Percentiles rank a stretch among this genome's conserved stretches.
These are phyloP conservation scores for Mycena belliarum DNA, from an alignment of 768 basidiomycete species.

Conservation along the genomic window DNA sequence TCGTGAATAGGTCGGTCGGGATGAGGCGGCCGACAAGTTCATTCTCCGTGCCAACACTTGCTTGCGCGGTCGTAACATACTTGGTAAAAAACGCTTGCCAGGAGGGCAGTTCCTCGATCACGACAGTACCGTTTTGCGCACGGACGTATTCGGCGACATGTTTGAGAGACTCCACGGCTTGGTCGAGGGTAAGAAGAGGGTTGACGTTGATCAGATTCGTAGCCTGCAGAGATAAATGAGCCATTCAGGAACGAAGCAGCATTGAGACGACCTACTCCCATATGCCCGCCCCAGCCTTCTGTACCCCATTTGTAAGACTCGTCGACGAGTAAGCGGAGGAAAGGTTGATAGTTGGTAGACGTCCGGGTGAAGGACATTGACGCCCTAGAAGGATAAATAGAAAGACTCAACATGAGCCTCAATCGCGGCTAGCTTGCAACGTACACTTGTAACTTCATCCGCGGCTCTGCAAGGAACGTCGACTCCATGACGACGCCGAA, in stretches of 20 bases:
- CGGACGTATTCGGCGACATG: conserved; percentile 28
- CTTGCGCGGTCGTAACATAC: conserved; percentile 29
- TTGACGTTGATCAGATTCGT: conserved; percentile 31
- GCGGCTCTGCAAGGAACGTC: conserved; percentile 19
- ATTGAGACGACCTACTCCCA: conserved; percentile 23
- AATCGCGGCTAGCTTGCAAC: no score
- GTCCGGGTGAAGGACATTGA: conserved; percentile 27
- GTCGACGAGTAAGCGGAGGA: conserved; percentile 31
- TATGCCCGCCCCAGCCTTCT: conserved; percentile 41
- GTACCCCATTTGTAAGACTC: conserved; percentile 31
- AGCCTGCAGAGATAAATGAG: conserved; percentile 16
- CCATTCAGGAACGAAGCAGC: neutral
- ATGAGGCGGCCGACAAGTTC: conserved; percentile 30
- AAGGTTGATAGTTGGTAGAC: conserved; percentile 23
- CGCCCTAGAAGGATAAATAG: conserved; percentile 22
- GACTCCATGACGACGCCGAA: conserved; percentile 32
- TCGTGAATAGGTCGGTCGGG: conserved; percentile 26
- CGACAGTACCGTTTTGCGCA: conserved; percentile 29
- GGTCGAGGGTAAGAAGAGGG: conserved; percentile 26
- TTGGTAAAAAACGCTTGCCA: conserved; percentile 34
- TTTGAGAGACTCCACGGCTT: conserved; percentile 31
- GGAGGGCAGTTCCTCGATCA: conserved; percentile 32
- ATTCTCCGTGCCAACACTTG: conserved; percentile 28
- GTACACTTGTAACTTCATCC: conserved; percentile 23
- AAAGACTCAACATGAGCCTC: no score